Evolutionary conservation across 352 stramenopile genomes (phyloP), one percentile per base, ranked within the genome.

Genomic region (Globisporangium cederbergense): DNA sequence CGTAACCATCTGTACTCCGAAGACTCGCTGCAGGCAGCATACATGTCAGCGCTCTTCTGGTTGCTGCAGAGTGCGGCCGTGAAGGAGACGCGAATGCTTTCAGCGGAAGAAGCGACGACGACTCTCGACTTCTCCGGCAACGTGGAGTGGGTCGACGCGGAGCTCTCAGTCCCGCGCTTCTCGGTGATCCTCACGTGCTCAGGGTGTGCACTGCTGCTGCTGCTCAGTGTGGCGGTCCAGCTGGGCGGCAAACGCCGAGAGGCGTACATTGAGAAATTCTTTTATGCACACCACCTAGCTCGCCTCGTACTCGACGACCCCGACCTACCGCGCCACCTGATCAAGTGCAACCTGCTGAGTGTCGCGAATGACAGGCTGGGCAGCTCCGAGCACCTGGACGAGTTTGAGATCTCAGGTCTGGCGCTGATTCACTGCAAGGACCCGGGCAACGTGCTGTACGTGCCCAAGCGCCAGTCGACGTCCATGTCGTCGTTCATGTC

Each of bases 331-430:
- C 68, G 71, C 16, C 70, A 67, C 22, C 36, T 85, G 32, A 55
- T 88, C n/a, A 76, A 78, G 54, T 78, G 75, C 46, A 69, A 83
- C 46, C 57, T 88, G n/a, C 64, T 88, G 5, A 75, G 77, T 9
- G 58, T 88, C 16, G 78, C 68, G 32, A 78, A 75, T 52, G 78
- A 81, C 28, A 77, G 78, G 10, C 58, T 88, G 14, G 70, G 77
- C 32, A 83, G 71, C 67, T 86, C 78, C 10, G 76, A 86, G 71
- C 60, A 82, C 50, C 67, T 88, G 6, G 71, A 81, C 58, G 72
- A 82, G 57, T 88, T 88, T 38, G 78, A 88, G 68, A 79, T 88
- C 49, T 74, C 67, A 7, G 78, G 76, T 7, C 56, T 88, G 8
- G 73, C 75, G 10, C 64, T 88, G 8, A 67, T 73, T 9, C 76